phyloP scores from a whole-genome alignment of 2,329 filamentous ascomycete genomes.

The Grosmannia huntii region DNA sequence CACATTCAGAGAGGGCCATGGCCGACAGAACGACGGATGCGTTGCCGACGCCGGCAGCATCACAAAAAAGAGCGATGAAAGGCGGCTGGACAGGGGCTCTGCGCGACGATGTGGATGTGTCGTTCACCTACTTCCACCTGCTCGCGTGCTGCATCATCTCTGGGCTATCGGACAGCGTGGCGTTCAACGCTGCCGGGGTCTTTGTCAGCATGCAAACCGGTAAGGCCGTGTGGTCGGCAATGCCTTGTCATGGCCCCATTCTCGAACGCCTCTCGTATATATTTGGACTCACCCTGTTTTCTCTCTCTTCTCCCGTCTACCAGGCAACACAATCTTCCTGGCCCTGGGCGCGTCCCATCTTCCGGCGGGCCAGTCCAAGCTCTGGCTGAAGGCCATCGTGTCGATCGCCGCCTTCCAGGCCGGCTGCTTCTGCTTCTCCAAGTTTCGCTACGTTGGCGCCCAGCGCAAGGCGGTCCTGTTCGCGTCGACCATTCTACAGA shows the following conservation, averaged over 20 bases:
- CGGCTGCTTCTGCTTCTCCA: constrained; percentile 58
- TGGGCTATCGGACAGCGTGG: constrained; percentile 62
- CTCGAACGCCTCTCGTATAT: too few relatives aligned
- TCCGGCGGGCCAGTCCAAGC: constrained; percentile 37
- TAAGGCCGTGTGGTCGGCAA: constrained; percentile 18
- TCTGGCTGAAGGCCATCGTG: constrained; percentile 60
- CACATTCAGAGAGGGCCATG: background rate
- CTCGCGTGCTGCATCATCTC: constrained; percentile 66
- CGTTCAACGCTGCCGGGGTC: constrained; percentile 64
- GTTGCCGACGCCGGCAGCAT: background rate
- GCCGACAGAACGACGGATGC: background rate
- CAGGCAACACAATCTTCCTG: constrained; percentile 66
- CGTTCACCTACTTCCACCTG: constrained; percentile 49
- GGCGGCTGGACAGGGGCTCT: background rate
- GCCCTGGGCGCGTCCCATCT: constrained; percentile 48
- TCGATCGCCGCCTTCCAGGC: constrained; percentile 60
- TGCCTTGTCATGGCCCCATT: too few relatives aligned
- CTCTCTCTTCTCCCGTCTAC: background rate
- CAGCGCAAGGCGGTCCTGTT: constrained; percentile 54
- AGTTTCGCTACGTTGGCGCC: constrained; percentile 51
- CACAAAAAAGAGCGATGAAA: background rate
- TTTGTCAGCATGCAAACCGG: constrained; percentile 81
- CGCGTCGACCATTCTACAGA: constrained; percentile 41
- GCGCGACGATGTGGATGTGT: constrained; percentile 9
- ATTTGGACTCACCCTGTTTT: background rate